Conservation (phyloP, 352 stramenopile species). For the Globisporangium canariense region DNA sequence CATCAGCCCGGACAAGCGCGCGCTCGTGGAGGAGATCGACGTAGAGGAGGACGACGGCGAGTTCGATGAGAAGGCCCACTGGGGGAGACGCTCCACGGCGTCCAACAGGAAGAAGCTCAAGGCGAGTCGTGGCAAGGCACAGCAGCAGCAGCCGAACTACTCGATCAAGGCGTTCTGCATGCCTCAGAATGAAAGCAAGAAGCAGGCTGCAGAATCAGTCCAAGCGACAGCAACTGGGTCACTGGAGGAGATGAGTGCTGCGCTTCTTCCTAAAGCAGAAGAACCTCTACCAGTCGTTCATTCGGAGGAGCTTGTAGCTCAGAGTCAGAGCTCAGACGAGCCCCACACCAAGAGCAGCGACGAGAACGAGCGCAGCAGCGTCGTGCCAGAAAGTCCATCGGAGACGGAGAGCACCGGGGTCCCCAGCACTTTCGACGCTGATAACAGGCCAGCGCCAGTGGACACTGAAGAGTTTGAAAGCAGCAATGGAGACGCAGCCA, state of each 20-base stretch:
- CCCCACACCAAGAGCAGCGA: not conserved
- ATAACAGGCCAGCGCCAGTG: not conserved
- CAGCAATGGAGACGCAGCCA: not conserved
- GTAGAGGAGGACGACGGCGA: constrained; percentile 67
- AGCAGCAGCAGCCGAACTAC: constrained; percentile 39
- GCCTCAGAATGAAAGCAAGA: not conserved
- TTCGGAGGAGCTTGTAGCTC: not conserved
- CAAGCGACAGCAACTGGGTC: not conserved
- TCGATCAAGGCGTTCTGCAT: constrained; percentile 69
- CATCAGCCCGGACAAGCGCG: constrained; percentile 53
- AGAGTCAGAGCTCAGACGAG: constrained; percentile 1
- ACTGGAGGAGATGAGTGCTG: not conserved
- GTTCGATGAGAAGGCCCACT: constrained; percentile 69
- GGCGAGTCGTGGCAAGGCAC: constrained; percentile 27
- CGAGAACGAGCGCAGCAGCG: not conserved
- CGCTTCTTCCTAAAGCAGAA: not conserved
- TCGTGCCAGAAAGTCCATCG: not conserved
- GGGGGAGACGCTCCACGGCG: constrained; percentile 38
- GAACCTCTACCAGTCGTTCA: not conserved
- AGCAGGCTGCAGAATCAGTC: not conserved
- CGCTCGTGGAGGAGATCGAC: constrained; percentile 64
- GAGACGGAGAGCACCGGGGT: not conserved
- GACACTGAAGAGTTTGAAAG: not conserved
- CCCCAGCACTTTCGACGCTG: not conserved
- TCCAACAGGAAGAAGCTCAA: constrained; percentile 18